phyloP scores from a whole-genome alignment of 441 rosid genomes.

The Flueggea neowawraea region DNA sequence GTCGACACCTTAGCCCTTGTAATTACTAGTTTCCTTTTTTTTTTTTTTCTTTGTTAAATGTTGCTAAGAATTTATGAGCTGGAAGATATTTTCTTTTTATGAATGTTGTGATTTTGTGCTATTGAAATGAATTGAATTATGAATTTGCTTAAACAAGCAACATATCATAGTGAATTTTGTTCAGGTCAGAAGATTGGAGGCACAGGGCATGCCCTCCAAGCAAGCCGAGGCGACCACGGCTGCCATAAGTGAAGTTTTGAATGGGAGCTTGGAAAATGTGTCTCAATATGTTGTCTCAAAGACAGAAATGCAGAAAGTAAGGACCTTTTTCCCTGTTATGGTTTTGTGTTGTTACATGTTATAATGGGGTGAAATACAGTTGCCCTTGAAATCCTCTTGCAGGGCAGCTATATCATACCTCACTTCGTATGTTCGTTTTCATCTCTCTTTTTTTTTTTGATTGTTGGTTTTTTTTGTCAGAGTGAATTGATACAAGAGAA shows the following conservation, averaged over 20 bases:
- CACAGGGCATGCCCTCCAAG: conserved; percentile 76
- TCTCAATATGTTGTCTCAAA: conserved; percentile 75
- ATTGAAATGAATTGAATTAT: neutral
- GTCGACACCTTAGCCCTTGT: conserved; percentile 91
- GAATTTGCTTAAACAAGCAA: neutral
- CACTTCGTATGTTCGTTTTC: neutral
- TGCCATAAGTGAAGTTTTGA: conserved; percentile 75
- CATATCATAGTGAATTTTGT: neutral
- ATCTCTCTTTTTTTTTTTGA: neutral
- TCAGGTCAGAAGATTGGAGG: conserved; percentile 81
- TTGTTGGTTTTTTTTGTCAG: conserved; percentile 24
- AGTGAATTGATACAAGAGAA: conserved; percentile 78
- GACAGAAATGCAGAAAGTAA: conserved; percentile 84
- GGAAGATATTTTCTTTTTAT: neutral
- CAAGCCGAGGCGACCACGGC: conserved; percentile 95
- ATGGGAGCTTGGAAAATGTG: conserved; percentile 88
- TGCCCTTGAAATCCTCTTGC: too few relatives aligned
- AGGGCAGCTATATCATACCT: too few relatives aligned
- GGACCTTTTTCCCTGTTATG: neutral
- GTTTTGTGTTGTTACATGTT: too few relatives aligned
- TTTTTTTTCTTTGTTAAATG: neutral
- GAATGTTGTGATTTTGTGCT: neutral
- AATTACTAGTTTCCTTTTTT: conserved; percentile 4
- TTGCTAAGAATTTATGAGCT: neutral
- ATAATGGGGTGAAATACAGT: too few relatives aligned